Base-by-base conservation (phyloP, 108 stramenopile genomes). In the Cyclostephanos tholiformis region DNA sequence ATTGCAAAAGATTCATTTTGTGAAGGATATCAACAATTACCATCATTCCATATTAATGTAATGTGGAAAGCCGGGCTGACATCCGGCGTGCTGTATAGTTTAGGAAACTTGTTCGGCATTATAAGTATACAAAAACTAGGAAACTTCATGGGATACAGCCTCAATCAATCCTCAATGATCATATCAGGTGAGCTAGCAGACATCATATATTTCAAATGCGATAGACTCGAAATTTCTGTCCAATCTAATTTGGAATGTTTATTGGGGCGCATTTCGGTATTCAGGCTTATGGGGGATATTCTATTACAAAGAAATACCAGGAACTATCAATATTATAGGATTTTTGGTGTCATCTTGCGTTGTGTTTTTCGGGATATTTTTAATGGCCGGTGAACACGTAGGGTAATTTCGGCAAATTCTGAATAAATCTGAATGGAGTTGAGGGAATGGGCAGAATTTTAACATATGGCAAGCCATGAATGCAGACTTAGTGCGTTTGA, bases 31-130 rank as follows among this genome's bases (percentile, higher is more conserved):
- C 49, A 53, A 14, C 72, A 75, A 12, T 63, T 91, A 20, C 87
- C 89, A 41, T 87, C 89, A 44, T 86, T 90, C 50, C 85, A 90
- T 68, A 58, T 87, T 5, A 63, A 55, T 20, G 76, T 82, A 20
- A 86, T 90, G 85, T 87, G 87, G 87, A 53, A 46, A 60, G 73
- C 80, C 29, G 89, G 86, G 10, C 38, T 82, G 23, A 35, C 77
- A 30, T 86, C 85, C 25, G 88, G 88, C 38, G 29, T 84, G 11
- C 59, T 90, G 14, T 84, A 84, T 50, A 80, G 80, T 30, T 76
- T 91, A 9, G 94, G 94, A 5, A 95, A 95, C 65, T 74, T 92
- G 36, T 82, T 74, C 50, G 85, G 88, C 23, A 90, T 92, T 19
- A 22, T 92, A 8, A 77, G 87, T 29, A 87, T 91, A n/a, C 69